These are phyloP conservation scores for Buxus sempervirens DNA, from an alignment of 164 flowering plant species.

Conservation along the genomic window DNA sequence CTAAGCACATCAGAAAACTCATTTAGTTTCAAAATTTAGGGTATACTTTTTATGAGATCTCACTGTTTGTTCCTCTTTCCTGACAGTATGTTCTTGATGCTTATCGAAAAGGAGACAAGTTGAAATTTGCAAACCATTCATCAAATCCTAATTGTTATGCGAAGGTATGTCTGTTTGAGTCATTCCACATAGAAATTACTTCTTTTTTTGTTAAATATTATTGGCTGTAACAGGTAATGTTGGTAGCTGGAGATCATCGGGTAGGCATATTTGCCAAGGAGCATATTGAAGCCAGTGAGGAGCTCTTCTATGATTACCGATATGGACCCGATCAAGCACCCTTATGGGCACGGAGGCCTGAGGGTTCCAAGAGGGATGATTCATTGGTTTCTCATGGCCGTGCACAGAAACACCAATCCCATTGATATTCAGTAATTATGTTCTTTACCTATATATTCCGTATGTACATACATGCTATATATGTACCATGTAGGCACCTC, in stretches of 20 bases:
- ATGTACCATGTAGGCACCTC: too few relatives aligned
- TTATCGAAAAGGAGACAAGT: slow-evolving; percentile 93
- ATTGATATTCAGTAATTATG: too few relatives aligned
- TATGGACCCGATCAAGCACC: slow-evolving; percentile 91
- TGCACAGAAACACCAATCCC: too few relatives aligned
- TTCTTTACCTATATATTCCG: too few relatives aligned
- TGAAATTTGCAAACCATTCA: slow-evolving; percentile 97
- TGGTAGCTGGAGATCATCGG: slow-evolving; percentile 96
- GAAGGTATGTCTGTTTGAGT: slow-evolving; percentile 44
- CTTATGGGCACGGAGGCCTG: slow-evolving; percentile 87
- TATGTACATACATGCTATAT: too few relatives aligned
- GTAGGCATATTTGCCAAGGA: slow-evolving; percentile 96
- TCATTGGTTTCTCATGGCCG: slow-evolving; percentile 43
- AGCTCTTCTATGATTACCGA: slow-evolving; percentile 91
- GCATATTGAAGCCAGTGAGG: slow-evolving; percentile 85
- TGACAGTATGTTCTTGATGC: slow-evolving; percentile 94
- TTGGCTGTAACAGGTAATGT: slow-evolving; percentile 62
- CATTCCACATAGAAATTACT: neutral
- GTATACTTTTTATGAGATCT: slow-evolving; percentile 3
- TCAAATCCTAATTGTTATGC: slow-evolving; percentile 92
- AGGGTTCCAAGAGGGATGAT: slow-evolving; percentile 70
- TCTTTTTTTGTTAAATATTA: neutral
- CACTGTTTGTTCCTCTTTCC: neutral
- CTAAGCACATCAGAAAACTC: too few relatives aligned
- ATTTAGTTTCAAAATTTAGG: too few relatives aligned